Conservation (phyloP, 129 eudicot genomes). For the Artemisia argyi region DNA sequence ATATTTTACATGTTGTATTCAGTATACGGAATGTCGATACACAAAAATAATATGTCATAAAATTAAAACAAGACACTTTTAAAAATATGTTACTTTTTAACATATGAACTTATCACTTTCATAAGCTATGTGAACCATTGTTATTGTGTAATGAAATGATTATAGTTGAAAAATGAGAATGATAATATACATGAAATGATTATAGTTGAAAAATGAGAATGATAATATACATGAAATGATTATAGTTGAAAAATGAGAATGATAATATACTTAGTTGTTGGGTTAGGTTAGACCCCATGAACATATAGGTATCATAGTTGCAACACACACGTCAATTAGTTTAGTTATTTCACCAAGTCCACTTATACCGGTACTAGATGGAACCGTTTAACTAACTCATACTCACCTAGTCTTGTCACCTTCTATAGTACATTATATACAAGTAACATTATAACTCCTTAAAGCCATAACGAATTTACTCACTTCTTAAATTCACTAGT, state of each 20-base stretch:
- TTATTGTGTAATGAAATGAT: background rate
- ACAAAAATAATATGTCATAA: no score
- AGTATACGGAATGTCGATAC: no score
- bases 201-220: background rate
- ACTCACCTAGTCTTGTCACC: slow-evolving; percentile 2
- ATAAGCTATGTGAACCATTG: background rate
- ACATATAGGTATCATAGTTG: slow-evolving; percentile 11
- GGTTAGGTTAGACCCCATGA: slow-evolving; percentile 27
- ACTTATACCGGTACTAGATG: slow-evolving; percentile 50
- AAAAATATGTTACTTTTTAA: no score
- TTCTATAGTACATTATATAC: slow-evolving; percentile 4
- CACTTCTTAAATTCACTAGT: background rate
- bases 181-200: background rate
- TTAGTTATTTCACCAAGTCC: slow-evolving; percentile 50
- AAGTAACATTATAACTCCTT: background rate
- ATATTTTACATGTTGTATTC: no score
- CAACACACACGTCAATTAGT: slow-evolving; percentile 19
- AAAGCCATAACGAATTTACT: slow-evolving; percentile 5
- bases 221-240: background rate
- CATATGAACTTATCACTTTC: no score
- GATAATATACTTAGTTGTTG: slow-evolving; percentile 1
- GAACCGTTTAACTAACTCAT: slow-evolving; percentile 85
- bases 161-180: background rate
- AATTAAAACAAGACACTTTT: no score
- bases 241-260: background rate